Conservation (phyloP, 192 early-diverging fungal species). For the Allomyces macrogynus region DNA sequence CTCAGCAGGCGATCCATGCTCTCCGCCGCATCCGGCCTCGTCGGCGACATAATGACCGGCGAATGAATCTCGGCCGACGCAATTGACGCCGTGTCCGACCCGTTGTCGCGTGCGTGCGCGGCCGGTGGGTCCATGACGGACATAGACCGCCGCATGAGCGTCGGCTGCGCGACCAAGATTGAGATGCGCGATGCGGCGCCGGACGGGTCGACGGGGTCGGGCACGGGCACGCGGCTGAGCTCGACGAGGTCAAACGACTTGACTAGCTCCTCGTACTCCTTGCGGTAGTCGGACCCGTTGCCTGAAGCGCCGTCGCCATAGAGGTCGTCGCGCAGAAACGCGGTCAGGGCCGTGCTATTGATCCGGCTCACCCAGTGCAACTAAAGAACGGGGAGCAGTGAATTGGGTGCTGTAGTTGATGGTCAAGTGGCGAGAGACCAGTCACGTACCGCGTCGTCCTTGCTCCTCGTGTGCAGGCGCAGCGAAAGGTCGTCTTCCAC, state of each 20-base stretch:
- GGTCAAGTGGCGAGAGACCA: not conserved
- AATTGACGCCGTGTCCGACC: not conserved
- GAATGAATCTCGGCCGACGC: not conserved
- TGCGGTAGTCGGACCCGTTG: not conserved
- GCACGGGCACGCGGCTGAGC: not conserved
- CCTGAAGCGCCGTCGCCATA: not conserved
- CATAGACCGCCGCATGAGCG: not conserved
- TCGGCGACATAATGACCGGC: not conserved
- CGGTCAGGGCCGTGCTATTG: not conserved
- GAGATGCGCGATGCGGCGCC: not conserved
- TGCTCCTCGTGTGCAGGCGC: not conserved
- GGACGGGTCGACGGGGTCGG: no score
- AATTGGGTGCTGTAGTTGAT: not conserved
- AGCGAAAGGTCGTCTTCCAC: not conserved
- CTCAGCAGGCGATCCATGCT: no score
- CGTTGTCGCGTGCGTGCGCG: not conserved
- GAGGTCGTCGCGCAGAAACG: not conserved
- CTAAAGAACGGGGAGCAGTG: not conserved
- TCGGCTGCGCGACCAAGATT: not conserved
- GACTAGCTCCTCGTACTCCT: not conserved
- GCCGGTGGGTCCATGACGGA: not conserved
- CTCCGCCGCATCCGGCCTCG: not conserved
- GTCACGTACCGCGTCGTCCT: not conserved
- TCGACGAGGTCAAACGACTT: not conserved
- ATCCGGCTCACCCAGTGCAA: not conserved